Evolutionary conservation across 1,139 yeast genomes (phyloP).

Genomic region (Geotrichum candidum): DNA sequence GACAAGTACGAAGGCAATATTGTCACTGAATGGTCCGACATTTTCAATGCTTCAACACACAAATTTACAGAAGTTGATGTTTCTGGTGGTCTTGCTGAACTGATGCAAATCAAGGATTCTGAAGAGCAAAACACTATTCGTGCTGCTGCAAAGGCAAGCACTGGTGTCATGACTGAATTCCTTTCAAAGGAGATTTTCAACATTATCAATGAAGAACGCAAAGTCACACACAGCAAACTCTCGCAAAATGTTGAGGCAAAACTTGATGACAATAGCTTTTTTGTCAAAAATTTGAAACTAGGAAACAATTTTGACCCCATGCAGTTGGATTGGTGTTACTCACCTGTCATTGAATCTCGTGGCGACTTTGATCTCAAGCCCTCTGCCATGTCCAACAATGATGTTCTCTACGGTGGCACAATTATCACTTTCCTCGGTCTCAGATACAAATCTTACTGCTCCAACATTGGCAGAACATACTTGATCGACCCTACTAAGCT

Average conservation of each 20-base stretch:
- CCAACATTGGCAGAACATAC: slow-evolving; percentile 82
- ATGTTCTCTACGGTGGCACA: slow-evolving; percentile 66
- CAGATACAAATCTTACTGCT: slow-evolving; percentile 83
- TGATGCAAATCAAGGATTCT: slow-evolving; percentile 73
- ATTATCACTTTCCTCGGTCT: slow-evolving; percentile 81
- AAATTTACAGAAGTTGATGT: slow-evolving; percentile 45
- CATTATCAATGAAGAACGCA: slow-evolving; percentile 79
- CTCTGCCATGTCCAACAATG: slow-evolving; percentile 69
- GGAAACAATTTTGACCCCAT: slow-evolving; percentile 67
- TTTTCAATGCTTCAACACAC: slow-evolving; percentile 34
- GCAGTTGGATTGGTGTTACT: slow-evolving; percentile 87
- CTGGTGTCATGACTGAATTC: slow-evolving; percentile 66
- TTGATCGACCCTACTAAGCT: slow-evolving; percentile 82
- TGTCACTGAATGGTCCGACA: slow-evolving; percentile 58
- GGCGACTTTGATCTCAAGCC: slow-evolving; percentile 80
- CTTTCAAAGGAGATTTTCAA: slow-evolving; percentile 86
- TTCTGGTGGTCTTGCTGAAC: slow-evolving; percentile 47
- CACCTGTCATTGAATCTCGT: slow-evolving; percentile 88
- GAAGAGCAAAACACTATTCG: slow-evolving; percentile 63
- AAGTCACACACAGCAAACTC: slow-evolving; percentile 65
- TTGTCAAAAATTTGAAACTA: slow-evolving; percentile 49
- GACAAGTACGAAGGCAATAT: slow-evolving; percentile 80
- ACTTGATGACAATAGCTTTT: slow-evolving; percentile 72
- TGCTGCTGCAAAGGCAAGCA: slow-evolving; percentile 72
- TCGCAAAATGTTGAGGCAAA: slow-evolving; percentile 74